A percentile compares a stretch with the other conserved stretches of the same genome.
These are phyloP conservation scores for Telfairia occidentalis DNA, from an alignment of 331 rosid species.

Conservation along the genomic window DNA sequence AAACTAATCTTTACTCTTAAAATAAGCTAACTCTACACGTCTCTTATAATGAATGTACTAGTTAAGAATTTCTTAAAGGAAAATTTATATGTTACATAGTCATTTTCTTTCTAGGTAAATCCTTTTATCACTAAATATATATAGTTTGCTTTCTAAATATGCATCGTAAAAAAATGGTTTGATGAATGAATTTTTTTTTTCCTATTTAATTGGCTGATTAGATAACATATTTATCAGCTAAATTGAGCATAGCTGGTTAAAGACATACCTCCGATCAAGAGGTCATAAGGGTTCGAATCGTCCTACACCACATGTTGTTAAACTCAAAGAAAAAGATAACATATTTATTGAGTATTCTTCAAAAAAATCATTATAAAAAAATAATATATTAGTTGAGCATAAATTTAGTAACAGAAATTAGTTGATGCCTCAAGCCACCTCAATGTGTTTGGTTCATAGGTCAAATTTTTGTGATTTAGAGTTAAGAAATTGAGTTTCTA, in stretches of 20 bases:
- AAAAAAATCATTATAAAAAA: too few relatives aligned
- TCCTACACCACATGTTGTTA: too few relatives aligned
- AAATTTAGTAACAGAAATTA: neutral
- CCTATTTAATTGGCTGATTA: neutral
- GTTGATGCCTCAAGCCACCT: neutral
- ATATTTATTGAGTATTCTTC: neutral
- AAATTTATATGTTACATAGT: neutral
- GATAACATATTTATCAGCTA: too few relatives aligned
- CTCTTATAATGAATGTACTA: neutral
- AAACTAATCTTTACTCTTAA: neutral
- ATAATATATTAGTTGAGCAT: neutral
- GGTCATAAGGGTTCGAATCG: too few relatives aligned
- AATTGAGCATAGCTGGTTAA: too few relatives aligned
- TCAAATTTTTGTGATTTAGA: neutral
- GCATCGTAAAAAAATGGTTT: neutral
- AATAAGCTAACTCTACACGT: neutral
- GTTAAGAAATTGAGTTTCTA: neutral
- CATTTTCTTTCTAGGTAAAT: neutral
- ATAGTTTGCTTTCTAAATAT: neutral
- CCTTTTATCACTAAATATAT: neutral
- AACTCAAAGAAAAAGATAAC: too few relatives aligned
- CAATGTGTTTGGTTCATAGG: neutral
- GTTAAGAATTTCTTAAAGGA: neutral
- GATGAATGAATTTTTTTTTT: neutral
- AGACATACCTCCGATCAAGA: too few relatives aligned